Evolutionary conservation across 1,139 yeast species (phyloP).

Genomic region (Sugiyamaella grinbergsii): DNA sequence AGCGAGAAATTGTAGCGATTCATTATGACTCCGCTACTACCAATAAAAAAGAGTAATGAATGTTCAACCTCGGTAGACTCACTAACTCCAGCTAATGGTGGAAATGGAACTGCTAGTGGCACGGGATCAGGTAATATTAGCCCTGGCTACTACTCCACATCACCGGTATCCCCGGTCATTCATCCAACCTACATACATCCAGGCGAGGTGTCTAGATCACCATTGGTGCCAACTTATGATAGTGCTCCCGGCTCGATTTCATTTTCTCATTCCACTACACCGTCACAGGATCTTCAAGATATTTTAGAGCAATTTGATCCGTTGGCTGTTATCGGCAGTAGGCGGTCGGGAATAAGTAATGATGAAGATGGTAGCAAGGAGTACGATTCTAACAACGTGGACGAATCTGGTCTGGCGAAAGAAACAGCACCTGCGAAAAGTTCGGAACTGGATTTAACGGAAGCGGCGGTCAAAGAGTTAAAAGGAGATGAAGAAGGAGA

Average conservation of each 20-base stretch:
- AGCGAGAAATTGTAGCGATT: neutral
- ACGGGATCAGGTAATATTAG: slow-evolving; percentile 9
- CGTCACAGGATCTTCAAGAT: slow-evolving; percentile 32
- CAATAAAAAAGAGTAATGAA: neutral
- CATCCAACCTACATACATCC: slow-evolving; percentile 26
- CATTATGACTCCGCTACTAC: slow-evolving; percentile 3
- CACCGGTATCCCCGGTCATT: slow-evolving; percentile 24
- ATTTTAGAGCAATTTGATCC: slow-evolving; percentile 42
- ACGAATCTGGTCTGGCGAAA: neutral
- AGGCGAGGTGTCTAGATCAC: slow-evolving; percentile 20
- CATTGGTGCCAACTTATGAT: slow-evolving; percentile 23
- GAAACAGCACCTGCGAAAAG: neutral
- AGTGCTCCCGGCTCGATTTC: slow-evolving; percentile 25
- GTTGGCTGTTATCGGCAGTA: slow-evolving; percentile 24
- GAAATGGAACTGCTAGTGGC: neutral
- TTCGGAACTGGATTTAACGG: neutral
- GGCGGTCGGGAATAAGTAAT: neutral
- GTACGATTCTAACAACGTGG: neutral
- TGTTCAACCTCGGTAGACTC: neutral
- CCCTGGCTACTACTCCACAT: slow-evolving; percentile 8
- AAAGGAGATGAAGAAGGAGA: no score
- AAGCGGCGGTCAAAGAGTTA: neutral
- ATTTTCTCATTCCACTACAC: slow-evolving; percentile 12
- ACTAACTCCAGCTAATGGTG: neutral
- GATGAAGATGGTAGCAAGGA: slow-evolving; percentile 11